phyloP scores from a whole-genome alignment of 2,329 filamentous ascomycete species.

The Phyllosticta citribraziliensis region DNA sequence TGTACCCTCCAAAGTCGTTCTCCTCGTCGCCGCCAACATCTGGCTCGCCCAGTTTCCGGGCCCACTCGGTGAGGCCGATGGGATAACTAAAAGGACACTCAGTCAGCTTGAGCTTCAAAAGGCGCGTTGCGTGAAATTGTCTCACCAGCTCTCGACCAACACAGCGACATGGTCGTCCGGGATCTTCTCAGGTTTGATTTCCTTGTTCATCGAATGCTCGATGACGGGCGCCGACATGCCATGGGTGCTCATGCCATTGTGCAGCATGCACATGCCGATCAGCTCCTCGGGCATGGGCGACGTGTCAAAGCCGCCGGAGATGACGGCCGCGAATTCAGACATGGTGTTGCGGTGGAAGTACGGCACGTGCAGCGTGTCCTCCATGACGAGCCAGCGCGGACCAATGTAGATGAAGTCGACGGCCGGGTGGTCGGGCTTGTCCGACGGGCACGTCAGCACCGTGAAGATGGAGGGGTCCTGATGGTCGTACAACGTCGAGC shows the following conservation, averaged over 20 bases:
- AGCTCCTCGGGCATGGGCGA: neutral
- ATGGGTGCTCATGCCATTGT: neutral
- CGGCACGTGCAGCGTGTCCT: constrained; percentile 29
- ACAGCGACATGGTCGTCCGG: neutral
- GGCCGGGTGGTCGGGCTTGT: constrained; percentile 25
- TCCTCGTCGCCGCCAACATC: neutral
- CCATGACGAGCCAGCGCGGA: constrained; percentile 29
- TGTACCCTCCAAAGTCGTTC: neutral
- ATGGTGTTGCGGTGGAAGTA: constrained; percentile 32
- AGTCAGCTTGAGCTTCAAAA: neutral
- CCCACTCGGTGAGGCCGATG: neutral
- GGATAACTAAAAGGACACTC: neutral
- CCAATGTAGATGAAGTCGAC: constrained; percentile 18
- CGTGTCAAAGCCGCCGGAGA: constrained; percentile 19
- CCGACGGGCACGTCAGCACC: constrained; percentile 28
- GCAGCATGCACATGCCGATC: neutral
- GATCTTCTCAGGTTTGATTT: neutral
- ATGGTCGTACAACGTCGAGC: constrained; percentile 30
- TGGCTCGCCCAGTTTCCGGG: neutral
- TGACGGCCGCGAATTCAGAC: constrained; percentile 28
- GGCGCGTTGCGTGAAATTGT: neutral
- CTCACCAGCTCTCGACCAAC: neutral
- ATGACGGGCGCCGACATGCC: neutral
- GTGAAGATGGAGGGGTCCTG: constrained; percentile 30
- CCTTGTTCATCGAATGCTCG: neutral